Evolutionary conservation across 768 basidiomycete species (phyloP), one percentile per base, ranked within the genome.

Genomic region (Zangia roseola): DNA sequence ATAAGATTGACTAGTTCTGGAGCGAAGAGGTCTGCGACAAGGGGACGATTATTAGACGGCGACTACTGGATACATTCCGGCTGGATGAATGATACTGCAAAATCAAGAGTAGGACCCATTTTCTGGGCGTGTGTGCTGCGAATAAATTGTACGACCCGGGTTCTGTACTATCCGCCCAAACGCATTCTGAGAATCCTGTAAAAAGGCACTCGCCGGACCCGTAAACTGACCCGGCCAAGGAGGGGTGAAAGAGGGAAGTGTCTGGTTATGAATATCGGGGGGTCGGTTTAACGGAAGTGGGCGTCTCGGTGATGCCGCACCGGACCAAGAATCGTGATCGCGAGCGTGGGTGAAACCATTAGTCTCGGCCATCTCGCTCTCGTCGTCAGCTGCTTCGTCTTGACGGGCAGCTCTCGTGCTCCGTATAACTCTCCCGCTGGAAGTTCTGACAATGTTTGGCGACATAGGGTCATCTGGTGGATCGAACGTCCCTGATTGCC

Each of bases 141-240:
- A 80, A 63, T 84, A 83, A 53, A 84, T 82, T 25, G 83, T 84
- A 56, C 82, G 80, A 48, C 82, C 82, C 3, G 79, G 73, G 49
- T 79, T 81, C 59, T 75, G 73, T 49, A 37, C 68, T 55, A 58
- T 54, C 45, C 69, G 70, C 35, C 71, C 71, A 59, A 78, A 76
- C 6, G 74, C 5, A 48, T 10, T 47, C 53, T 62, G 63, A 59
- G 78, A 64, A 12, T 75, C 77, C 49, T 73, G 74, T 34, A 79
- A 58, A 47, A 77, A 77, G 3, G 72, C 78, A 45, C 77, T 80
- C 2, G 76, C 74, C 24, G 80, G 76, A 7, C 77, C 79, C 13
- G 75, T 72, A 48, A 73, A 74, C 49, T 67, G 71, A 36, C 68
- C 68, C n/a, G 70, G 61, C 66, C 66, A 68, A 10, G 56, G 52